Percentiles rank a stretch among this genome's conserved stretches.
These are phyloP conservation scores for Trichoderma virens DNA, from an alignment of 495 filamentous ascomycete species.

Conservation along the genomic window DNA sequence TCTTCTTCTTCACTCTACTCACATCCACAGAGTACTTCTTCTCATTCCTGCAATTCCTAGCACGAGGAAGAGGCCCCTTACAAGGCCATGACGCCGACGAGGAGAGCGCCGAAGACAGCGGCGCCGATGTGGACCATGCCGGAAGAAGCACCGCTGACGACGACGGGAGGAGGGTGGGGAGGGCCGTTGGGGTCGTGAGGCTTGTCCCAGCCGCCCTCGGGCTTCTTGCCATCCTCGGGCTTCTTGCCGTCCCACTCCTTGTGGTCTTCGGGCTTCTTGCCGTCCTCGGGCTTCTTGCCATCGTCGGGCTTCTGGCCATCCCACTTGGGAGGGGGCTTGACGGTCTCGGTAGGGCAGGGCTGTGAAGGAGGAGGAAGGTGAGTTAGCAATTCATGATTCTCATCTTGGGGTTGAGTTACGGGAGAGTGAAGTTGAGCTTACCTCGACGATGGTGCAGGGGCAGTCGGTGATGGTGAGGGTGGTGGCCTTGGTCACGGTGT, in stretches of 20 bases:
- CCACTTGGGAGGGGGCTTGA: neutral
- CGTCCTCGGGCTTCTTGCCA: neutral
- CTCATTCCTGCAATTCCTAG: neutral
- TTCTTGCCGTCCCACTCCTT: neutral
- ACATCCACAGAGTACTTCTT: too few species aligned
- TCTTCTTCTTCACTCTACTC: neutral
- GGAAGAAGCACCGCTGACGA: neutral
- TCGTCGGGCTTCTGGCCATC: neutral
- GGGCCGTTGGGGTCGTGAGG: neutral
- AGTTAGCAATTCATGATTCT: neutral
- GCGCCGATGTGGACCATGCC: neutral
- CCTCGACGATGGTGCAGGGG: slow-evolving; percentile 67
- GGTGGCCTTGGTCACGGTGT: slow-evolving; percentile 72
- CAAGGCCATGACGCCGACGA: slow-evolving; percentile 5
- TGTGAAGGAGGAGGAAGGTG: neutral
- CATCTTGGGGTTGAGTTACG: too few species aligned
- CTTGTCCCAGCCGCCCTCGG: neutral
- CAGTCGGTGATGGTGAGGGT: slow-evolving; percentile 74
- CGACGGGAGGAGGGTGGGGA: neutral
- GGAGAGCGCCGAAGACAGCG: neutral
- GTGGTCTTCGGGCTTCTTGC: neutral
- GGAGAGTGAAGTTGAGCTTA: neutral
- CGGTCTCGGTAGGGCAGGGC: neutral
- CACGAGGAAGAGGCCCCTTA: neutral
- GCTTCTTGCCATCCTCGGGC: neutral